These are phyloP conservation scores for Medicago lupulina DNA, from an alignment of 306 rosid genomes.

Conservation along the genomic window DNA sequence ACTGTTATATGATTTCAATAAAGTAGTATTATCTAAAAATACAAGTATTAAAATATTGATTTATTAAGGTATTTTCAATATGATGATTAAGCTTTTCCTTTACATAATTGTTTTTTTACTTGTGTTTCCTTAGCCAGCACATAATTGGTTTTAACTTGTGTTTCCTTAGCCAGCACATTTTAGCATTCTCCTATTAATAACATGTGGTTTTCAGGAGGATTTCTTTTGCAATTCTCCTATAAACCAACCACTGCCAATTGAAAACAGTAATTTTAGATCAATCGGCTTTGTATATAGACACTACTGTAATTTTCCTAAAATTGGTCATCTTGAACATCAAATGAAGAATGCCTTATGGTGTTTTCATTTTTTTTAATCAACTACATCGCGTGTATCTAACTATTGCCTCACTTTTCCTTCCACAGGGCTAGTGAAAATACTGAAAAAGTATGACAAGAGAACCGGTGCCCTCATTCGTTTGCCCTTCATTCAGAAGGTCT, in stretches of 20 bases:
- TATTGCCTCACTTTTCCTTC: slow-evolving; percentile 25
- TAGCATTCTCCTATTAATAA: neutral
- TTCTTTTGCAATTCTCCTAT: slow-evolving; percentile 6
- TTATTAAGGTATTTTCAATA: neutral
- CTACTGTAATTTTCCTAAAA: neutral
- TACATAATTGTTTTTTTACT: neutral
- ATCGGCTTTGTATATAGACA: slow-evolving; percentile 4
- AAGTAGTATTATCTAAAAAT: neutral
- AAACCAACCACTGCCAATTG: slow-evolving; percentile 14
- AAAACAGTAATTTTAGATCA: slow-evolving; percentile 25
- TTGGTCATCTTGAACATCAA: slow-evolving; percentile 10
- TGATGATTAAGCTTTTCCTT: neutral
- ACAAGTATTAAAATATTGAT: neutral
- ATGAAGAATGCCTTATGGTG: slow-evolving; percentile 11
- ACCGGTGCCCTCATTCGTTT: slow-evolving; percentile 96
- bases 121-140: neutral
- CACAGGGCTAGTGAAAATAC: slow-evolving; percentile 90
- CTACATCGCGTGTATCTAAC: slow-evolving; percentile 22
- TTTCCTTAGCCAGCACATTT: neutral
- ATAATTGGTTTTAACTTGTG: neutral
- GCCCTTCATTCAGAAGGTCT: slow-evolving; percentile 94
- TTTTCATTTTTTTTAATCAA: neutral
- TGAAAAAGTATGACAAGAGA: slow-evolving; percentile 96
- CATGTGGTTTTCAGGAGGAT: slow-evolving; percentile 7
- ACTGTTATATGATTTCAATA: neutral